Evolutionary conservation across 148 eudicot species (phyloP), one percentile per base, ranked within the genome.

Genomic region (Persicaria maculosa): DNA sequence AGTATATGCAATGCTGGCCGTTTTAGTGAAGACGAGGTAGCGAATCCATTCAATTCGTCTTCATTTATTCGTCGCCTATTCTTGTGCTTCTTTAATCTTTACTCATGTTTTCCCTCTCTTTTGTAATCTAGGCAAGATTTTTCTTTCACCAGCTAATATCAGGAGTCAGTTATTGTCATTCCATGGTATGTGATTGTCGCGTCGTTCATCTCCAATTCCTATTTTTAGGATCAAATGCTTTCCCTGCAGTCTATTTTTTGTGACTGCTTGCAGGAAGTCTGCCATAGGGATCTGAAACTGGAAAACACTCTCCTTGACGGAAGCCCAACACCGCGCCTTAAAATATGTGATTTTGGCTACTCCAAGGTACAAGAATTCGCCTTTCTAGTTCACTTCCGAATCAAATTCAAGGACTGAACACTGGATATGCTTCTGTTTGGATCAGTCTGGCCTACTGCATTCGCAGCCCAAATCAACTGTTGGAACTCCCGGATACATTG

Each of bases 391-490:
- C 50, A 4, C 50, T 68, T 25, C 15, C 16, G 0, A 61, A 5
- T 45, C 8, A 20, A 14, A 20, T 47, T 45, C 22, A 44, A 6
- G 47, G 31, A 62, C 44, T 74, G 14, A 76, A 48, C 7, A n/a
- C 54, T 47, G 48, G 44, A 59, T 22, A 59, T 22, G 19, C 43
- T 52, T 77, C 43, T 61, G 65, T 40, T 5, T 68, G 64, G 45
- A 54, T 71, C 77, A 91, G 97, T 91, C 97, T 16, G 88, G 81
- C 54, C 74, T 94, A 70, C 83, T 94, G 78, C 98, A 94, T 59
- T 94, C 98, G 19, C 94, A 92, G 80, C 98, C 98, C 59, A 91
- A 94, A 77, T 94, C 98, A 22, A 94, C 98, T 0, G 98, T 94
- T 3, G 98, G 98, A 52, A 94, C 98, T 12, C 97, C 97, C 9